Percentiles rank a stretch among this genome's conserved stretches.
Conservation (phyloP, 352 stramenopile species). For the Phytophthora uliginosa region DNA sequence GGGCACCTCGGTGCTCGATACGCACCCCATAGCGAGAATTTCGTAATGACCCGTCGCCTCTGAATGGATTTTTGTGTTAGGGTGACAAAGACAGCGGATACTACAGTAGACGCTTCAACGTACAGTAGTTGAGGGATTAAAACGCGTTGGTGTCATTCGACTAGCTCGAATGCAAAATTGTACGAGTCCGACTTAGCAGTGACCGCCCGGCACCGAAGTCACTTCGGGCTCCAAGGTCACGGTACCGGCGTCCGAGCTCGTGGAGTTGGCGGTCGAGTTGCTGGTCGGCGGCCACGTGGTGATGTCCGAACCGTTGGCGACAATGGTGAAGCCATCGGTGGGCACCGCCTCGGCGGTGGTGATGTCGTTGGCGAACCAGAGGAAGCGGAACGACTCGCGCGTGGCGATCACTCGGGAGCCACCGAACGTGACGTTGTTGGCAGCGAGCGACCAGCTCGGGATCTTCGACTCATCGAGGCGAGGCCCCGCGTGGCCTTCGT, state of each 20-base stretch:
- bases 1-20: constrained; percentile 23
- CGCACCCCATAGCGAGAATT: constrained; percentile 37
- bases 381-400: constrained; percentile 49
- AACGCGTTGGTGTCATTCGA: neutral
- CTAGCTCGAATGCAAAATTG: neutral
- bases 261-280: constrained; percentile 26
- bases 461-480: constrained; percentile 36
- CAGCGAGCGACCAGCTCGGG: constrained; percentile 51
- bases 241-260: constrained; percentile 8
- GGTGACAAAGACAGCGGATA: constrained; percentile 1
- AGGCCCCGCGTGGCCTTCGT: constrained; percentile 54
- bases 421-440: constrained; percentile 59
- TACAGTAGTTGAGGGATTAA: neutral
- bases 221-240: constrained; percentile 9
- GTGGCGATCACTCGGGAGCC: constrained; percentile 57
- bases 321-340: constrained; percentile 64
- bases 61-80: constrained; percentile 18
- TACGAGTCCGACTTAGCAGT: constrained; percentile 23
- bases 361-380: constrained; percentile 63
- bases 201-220: neutral
- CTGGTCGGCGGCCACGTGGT: constrained; percentile 44
- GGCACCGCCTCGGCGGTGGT: constrained; percentile 42
- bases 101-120: constrained; percentile 18
- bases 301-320: constrained; percentile 44
- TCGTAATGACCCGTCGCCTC: constrained; percentile 16